These are phyloP conservation scores for Abortiporus biennis DNA, from an alignment of 1,284 basidiomycete species.

Conservation along the genomic window DNA sequence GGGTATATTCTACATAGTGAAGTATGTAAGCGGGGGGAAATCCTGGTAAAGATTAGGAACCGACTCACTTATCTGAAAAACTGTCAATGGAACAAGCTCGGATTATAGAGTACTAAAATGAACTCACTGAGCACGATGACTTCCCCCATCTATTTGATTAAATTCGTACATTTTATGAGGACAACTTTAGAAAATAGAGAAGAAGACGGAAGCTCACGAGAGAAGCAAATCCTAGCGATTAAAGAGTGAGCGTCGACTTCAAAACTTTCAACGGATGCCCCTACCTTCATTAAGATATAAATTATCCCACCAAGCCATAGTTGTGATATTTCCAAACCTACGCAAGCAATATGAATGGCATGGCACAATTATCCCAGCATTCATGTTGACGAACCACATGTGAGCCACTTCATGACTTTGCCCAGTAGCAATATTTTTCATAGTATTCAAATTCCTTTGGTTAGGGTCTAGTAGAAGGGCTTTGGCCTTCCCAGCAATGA, in stretches of 20 bases:
- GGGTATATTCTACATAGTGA: conserved; percentile 63
- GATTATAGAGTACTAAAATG: conserved; percentile 18
- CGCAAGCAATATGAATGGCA: conserved; percentile 40
- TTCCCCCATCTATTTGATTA: conserved; percentile 76
- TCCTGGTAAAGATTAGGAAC: too few species aligned
- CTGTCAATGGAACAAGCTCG: background rate
- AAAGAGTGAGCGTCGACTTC: too few species aligned
- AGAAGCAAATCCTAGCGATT: too few species aligned
- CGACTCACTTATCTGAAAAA: conserved; percentile 38
- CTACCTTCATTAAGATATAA: conserved; percentile 77
- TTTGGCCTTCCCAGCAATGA: conserved; percentile 86
- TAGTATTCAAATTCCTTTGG: conserved; percentile 67
- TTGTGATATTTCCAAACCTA: conserved; percentile 88
- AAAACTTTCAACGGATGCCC: conserved; percentile 10
- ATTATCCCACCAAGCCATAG: conserved; percentile 93
- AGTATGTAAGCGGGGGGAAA: too few species aligned
- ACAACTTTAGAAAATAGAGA: background rate
- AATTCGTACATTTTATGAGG: conserved; percentile 6
- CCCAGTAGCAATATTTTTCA: conserved; percentile 72
- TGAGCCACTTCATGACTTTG: conserved; percentile 83
- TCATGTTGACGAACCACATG: conserved; percentile 81
- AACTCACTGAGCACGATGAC: conserved; percentile 85
- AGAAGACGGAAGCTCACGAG: too few species aligned
- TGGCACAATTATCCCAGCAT: conserved; percentile 21
- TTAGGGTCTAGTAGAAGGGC: conserved; percentile 81